Evolutionary conservation across 805 yeast genomes (phyloP).

Genomic region (Deakozyma indianensis): DNA sequence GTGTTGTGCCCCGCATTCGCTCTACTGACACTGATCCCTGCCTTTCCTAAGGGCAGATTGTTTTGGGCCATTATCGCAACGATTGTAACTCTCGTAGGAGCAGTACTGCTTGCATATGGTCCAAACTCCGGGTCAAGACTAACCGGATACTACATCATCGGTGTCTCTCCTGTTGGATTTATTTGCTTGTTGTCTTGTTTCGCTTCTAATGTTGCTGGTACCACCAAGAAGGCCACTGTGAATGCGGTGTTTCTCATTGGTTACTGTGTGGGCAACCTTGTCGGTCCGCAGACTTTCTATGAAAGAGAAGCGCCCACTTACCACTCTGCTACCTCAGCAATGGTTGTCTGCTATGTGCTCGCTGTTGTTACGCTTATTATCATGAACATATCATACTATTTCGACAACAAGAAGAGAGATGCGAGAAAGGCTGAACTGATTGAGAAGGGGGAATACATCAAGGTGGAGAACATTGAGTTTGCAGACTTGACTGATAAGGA

Average conservation of each 20-base stretch:
- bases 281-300: slow-evolving; percentile 56
- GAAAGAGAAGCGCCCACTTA: slow-evolving; percentile 9
- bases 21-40: slow-evolving; percentile 4
- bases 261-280: slow-evolving; percentile 47
- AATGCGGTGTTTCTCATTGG: slow-evolving; percentile 43
- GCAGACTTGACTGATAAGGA: slow-evolving; percentile 39
- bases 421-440: slow-evolving; percentile 9
- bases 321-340: neutral
- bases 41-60: slow-evolving; percentile 9
- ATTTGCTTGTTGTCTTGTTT: slow-evolving; percentile 19
- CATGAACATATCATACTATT: slow-evolving; percentile 18
- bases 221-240: slow-evolving; percentile 35
- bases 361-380: slow-evolving; percentile 18
- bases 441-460: slow-evolving; percentile 19
- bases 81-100: slow-evolving; percentile 29
- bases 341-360: neutral
- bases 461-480: slow-evolving; percentile 22
- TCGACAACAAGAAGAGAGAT: slow-evolving; percentile 29
- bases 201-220: slow-evolving; percentile 35
- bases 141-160: slow-evolving; percentile 26
- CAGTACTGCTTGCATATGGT: slow-evolving; percentile 32
- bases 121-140: slow-evolving; percentile 22
- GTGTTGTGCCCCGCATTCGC: slow-evolving; percentile 10
- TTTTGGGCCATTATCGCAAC: slow-evolving; percentile 33
- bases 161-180: slow-evolving; percentile 4